Evolutionary conservation across 345 rosid species (phyloP).

Genomic region (Rhizophora apiculata): DNA sequence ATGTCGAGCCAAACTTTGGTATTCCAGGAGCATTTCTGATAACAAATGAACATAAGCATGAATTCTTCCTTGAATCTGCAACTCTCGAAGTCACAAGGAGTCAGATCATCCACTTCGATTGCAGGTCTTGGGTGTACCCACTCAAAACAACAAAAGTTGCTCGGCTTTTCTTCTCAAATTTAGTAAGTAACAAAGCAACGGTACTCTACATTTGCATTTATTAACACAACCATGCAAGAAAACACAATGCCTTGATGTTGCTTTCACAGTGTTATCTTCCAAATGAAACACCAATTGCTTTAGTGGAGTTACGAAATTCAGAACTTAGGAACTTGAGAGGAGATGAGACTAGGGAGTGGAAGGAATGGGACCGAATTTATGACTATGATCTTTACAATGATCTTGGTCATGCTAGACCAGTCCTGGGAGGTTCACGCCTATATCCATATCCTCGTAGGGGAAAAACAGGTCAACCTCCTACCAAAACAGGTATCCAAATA

Average conservation of each 20-base stretch:
- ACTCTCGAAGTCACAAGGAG: conserved; percentile 18
- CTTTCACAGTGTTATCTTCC: conserved; percentile 48
- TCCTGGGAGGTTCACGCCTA: conserved; percentile 43
- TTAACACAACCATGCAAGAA: not conserved
- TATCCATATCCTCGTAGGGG: conserved; percentile 58
- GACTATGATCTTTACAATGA: conserved; percentile 55
- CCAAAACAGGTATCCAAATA: conserved; percentile 27
- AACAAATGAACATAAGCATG: conserved; percentile 38
- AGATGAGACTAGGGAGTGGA: conserved; percentile 41
- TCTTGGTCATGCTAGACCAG: conserved; percentile 44
- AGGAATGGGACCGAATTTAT: conserved; percentile 53
- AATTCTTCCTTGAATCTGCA: conserved; percentile 53
- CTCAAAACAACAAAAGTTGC: conserved; percentile 28
- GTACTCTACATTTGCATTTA: not conserved
- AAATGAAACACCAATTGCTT: conserved; percentile 39
- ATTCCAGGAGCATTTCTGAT: conserved; percentile 48
- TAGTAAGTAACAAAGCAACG: conserved; percentile 25
- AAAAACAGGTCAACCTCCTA: conserved; percentile 37
- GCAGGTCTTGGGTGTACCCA: conserved; percentile 63
- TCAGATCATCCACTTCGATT: conserved; percentile 38
- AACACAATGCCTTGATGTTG: not conserved
- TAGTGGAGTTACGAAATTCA: conserved; percentile 36
- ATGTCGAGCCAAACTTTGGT: conserved; percentile 40
- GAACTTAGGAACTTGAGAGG: conserved; percentile 50
- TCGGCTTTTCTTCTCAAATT: conserved; percentile 52